A percentile compares a stretch with the other conserved stretches of the same genome.
phyloP scores from a whole-genome alignment of 768 basidiomycete species.

The Polyporus arcularius region DNA sequence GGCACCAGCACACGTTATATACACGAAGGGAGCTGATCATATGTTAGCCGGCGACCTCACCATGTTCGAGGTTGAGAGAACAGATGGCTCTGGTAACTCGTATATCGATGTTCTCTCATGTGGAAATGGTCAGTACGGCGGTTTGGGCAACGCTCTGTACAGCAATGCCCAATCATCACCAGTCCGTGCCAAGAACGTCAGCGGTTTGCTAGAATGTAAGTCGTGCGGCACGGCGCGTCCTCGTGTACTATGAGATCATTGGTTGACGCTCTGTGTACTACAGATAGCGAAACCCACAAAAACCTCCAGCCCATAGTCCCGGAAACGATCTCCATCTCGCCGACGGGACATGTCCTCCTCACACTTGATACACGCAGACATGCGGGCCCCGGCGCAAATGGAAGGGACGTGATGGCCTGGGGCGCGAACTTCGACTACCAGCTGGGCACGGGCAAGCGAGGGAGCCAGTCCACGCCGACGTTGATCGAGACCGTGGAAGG shows the following conservation, averaged over 20 bases:
- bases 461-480: constrained; percentile 56
- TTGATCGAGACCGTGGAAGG: constrained; percentile 53
- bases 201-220: constrained; percentile 86
- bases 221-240: not conserved
- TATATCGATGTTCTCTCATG: constrained; percentile 67
- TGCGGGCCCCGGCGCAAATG: constrained; percentile 49
- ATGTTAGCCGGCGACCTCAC: constrained; percentile 66
- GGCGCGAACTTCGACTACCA: constrained; percentile 75
- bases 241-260: not conserved
- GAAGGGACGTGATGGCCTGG: constrained; percentile 72
- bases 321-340: constrained; percentile 63
- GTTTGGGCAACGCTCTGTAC: constrained; percentile 65
- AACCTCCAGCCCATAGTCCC: constrained; percentile 67
- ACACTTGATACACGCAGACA: constrained; percentile 63
- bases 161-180: constrained; percentile 74
- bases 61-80: constrained; percentile 72
- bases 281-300: constrained; percentile 66
- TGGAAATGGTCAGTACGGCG: constrained; percentile 85
- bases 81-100: constrained; percentile 33
- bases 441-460: constrained; percentile 72
- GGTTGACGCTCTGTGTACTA: not conserved
- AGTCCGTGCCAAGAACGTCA: constrained; percentile 73
- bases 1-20: not conserved
- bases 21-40: constrained; percentile 23
- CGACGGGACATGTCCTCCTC: constrained; percentile 74